Base-by-base conservation (phyloP, 2,329 filamentous ascomycete genomes). In the Trichoderma koningii region DNA sequence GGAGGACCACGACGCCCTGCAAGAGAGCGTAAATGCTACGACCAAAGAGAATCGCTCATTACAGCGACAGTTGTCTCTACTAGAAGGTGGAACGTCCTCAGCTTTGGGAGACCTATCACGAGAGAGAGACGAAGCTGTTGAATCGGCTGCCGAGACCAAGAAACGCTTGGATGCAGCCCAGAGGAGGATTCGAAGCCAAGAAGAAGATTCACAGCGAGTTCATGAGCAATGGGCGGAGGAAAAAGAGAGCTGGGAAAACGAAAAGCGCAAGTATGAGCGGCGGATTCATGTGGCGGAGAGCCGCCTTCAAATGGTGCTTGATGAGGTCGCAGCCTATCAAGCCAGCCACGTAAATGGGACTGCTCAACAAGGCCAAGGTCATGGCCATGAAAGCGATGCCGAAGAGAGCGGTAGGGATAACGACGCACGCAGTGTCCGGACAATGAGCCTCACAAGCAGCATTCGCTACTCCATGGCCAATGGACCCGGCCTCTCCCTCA, bases 251-350 rank as follows among this genome's bases (percentile, higher is more conserved):
- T 98, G 93, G 93, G 89, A 93, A 14, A 87, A 89, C 53, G 93
- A 96, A 74, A 90, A 87, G 71, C 88, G 93, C 63, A 90, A 86
- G 64, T 84, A 92, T 67, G 94, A 99, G 76, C 88, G 91, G 64
- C 92, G 91, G 70, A 80, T 97, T 15, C 93, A 98, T 75, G 85
- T 97, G n/a, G 90, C 93, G 2, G 95, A 99, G 78, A 91, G 85
- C 34, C 88, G 94, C 44, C 77, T 99, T 63, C 95, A 94, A 74
- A 83, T 86, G 12, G 85, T 99, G 12, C 82, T 99, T 51, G 92
- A 94, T 44, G 95, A 98, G 76, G 86, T 99, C 56, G 87, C 88
- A n/a, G 83, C 85, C 3, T 87, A 87, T 64, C 87, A 93, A 71
- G 82, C 82, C 50, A 80, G 81, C 3, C 83, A 85, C 55, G 68